Evolutionary conservation across 2,329 filamentous ascomycete species (phyloP).

Genomic region (Colletotrichum somersetense): DNA sequence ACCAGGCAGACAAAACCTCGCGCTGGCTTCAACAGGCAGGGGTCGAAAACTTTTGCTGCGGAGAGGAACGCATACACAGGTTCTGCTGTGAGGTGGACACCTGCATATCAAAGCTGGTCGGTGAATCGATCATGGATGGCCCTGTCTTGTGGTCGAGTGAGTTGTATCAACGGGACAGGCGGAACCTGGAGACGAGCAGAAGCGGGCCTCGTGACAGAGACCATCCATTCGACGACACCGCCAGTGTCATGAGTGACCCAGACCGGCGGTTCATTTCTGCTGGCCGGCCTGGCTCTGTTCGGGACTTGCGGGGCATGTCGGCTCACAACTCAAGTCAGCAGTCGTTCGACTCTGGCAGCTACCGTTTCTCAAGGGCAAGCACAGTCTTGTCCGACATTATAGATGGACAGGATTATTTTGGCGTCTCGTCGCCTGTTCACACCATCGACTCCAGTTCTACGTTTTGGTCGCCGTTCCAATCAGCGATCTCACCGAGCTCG

Average conservation of each 20-base stretch:
- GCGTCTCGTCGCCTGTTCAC: conserved; percentile 74
- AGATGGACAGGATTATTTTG: conserved; percentile 79
- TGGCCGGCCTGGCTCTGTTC: conserved; percentile 63
- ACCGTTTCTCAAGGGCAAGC: conserved; percentile 68
- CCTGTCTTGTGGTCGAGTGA: conserved; percentile 95
- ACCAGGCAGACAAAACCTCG: conserved; percentile 87
- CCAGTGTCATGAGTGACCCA: conserved; percentile 67
- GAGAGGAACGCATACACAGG: conserved; percentile 93
- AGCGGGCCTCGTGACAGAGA: conserved; percentile 60
- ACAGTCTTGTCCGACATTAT: conserved; percentile 73
- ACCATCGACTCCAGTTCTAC: conserved; percentile 82
- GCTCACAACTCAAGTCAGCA: conserved; percentile 75
- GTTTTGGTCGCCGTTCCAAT: conserved; percentile 91
- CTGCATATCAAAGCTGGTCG: conserved; percentile 87
- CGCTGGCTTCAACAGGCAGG: conserved; percentile 85
- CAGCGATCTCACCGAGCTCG: conserved; percentile 73
- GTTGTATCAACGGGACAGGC: conserved; percentile 83
- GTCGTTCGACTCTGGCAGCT: conserved; percentile 77
- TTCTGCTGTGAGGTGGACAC: conserved; percentile 92
- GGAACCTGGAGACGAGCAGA: conserved; percentile 64
- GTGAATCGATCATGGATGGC: conserved; percentile 84
- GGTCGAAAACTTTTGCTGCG: conserved; percentile 93
- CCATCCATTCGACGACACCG: conserved; percentile 64
- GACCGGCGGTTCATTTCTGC: conserved; percentile 61
- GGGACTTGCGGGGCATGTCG: conserved; percentile 70